Conservation (phyloP, 352 stramenopile genomes). For the Phytophthora macrochlamydospora region DNA sequence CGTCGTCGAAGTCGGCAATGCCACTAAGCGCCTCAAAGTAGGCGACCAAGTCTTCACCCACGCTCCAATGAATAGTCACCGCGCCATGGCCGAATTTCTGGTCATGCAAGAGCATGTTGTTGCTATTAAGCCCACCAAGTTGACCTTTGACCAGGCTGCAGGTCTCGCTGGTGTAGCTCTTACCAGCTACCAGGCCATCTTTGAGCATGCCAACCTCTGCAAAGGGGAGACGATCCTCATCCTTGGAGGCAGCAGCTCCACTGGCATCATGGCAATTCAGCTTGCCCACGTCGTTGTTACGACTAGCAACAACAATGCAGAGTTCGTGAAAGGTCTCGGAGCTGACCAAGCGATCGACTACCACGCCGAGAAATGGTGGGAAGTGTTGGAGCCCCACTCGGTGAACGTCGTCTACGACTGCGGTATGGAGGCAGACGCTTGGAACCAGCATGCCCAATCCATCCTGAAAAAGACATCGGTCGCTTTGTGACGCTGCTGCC, state of each 20-base stretch:
- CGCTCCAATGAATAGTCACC: constrained; percentile 1
- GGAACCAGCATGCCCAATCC: constrained; percentile 20
- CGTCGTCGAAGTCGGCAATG: constrained; percentile 14
- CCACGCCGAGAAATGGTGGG: constrained; percentile 24
- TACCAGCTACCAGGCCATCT: constrained; percentile 39
- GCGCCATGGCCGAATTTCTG: constrained; percentile 33
- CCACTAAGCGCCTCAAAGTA: constrained; percentile 3
- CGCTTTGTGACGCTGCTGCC: constrained; percentile 9
- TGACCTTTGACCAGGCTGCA: constrained; percentile 39
- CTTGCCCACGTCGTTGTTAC: constrained; percentile 35
- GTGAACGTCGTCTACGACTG: constrained; percentile 40
- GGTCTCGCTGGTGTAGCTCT: constrained; percentile 24
- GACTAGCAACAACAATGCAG: constrained; percentile 24
- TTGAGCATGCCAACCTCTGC: constrained; percentile 31
- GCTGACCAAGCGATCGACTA: constrained; percentile 37
- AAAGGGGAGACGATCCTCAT: constrained; percentile 41
- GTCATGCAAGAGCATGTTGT: constrained; percentile 27
- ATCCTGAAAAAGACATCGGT: constrained; percentile 18
- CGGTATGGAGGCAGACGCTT: constrained; percentile 22
- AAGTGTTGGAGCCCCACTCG: constrained; percentile 27
- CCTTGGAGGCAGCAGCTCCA: constrained; percentile 34
- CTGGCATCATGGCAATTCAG: constrained; percentile 37
- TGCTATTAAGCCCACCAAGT: constrained; percentile 38
- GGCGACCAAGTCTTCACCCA: constrained; percentile 19
- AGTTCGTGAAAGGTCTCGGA: constrained; percentile 18